These are phyloP conservation scores for Gyromitra esculenta DNA, from an alignment of 2,329 filamentous ascomycete species.

Conservation along the genomic window DNA sequence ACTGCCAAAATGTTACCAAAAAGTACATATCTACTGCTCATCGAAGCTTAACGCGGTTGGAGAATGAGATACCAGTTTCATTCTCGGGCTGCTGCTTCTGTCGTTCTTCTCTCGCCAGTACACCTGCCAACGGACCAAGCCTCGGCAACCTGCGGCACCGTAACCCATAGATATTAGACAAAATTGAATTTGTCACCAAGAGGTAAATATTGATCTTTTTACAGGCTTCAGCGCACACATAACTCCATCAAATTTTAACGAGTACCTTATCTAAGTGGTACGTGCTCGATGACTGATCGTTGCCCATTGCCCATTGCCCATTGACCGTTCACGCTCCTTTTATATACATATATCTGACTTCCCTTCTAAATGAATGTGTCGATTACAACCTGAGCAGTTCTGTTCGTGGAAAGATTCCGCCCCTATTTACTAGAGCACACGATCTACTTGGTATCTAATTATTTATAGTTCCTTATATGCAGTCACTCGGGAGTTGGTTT, in stretches of 20 bases:
- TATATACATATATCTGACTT: background rate
- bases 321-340: background rate
- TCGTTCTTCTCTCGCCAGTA: conserved; percentile 1
- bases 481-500: background rate
- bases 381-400: background rate
- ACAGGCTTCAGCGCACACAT: background rate
- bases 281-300: background rate
- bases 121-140: background rate
- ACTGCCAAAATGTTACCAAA: background rate
- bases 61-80: background rate
- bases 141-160: background rate
- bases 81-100: background rate
- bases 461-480: background rate
- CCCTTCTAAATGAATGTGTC: background rate
- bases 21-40: background rate
- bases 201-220: background rate
- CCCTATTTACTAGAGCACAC: background rate
- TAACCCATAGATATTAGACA: background rate
- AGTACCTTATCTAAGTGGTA: background rate
- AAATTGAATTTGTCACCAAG: background rate
- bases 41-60: background rate
- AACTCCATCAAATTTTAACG: background rate
- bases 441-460: background rate
- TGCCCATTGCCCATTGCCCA: too few relatives aligned
- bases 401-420: background rate